These are phyloP conservation scores for Emmonsiellopsis sp. DNA, from an alignment of 2,329 filamentous ascomycete genomes.

Conservation along the genomic window DNA sequence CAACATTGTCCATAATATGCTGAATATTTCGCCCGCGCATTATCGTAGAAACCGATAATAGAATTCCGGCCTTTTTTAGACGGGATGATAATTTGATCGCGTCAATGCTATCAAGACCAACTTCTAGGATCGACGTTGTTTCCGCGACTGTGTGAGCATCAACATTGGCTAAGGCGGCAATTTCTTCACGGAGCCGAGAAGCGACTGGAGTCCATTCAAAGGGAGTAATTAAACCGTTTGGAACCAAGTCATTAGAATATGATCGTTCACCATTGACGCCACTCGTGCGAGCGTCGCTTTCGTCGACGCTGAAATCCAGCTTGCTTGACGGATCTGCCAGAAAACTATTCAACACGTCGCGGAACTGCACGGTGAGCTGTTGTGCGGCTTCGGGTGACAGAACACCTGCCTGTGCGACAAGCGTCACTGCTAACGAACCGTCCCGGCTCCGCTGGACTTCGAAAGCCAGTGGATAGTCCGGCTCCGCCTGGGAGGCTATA, in stretches of 20 bases:
- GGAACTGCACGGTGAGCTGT: conserved; percentile 35
- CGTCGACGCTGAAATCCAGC: not conserved
- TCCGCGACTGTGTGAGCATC: conserved; percentile 44
- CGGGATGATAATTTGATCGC: conserved; percentile 72
- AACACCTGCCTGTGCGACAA: conserved; percentile 48
- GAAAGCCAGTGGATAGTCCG: conserved; percentile 69
- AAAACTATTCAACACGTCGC: conserved; percentile 28
- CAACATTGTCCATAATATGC: conserved; percentile 40
- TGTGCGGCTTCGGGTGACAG: conserved; percentile 26
- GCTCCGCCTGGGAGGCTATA: conserved; percentile 37
- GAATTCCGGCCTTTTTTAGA: conserved; percentile 51
- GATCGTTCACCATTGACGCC: not conserved
- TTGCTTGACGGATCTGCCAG: conserved; percentile 11
- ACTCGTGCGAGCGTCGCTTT: not conserved
- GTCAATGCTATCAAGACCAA: conserved; percentile 89
- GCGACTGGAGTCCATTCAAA: conserved; percentile 55
- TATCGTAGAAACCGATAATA: conserved; percentile 63
- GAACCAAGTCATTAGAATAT: not conserved
- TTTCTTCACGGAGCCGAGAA: conserved; percentile 46
- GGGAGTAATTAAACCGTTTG: not conserved
- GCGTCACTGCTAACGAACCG: conserved; percentile 43
- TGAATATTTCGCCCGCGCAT: conserved; percentile 62
- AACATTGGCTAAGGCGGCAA: conserved; percentile 53
- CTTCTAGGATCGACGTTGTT: conserved; percentile 60
- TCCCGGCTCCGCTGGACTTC: conserved; percentile 53